These are phyloP conservation scores for Pseudonectria foliicola DNA, from an alignment of 2,329 filamentous ascomycete species.

Conservation along the genomic window DNA sequence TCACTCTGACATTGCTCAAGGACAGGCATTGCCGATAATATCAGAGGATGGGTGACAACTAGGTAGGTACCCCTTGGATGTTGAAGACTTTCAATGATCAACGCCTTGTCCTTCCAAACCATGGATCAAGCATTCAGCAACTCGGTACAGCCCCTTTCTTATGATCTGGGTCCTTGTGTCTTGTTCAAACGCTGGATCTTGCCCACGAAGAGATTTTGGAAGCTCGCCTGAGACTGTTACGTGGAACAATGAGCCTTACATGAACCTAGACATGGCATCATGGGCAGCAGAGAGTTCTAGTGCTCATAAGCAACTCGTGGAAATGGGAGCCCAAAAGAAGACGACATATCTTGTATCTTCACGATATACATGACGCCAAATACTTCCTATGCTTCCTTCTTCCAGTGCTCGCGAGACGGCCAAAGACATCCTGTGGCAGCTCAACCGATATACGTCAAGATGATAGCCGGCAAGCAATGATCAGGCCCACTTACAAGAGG, in stretches of 20 bases:
- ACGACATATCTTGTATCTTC: too few species aligned
- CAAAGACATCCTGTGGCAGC: neutral
- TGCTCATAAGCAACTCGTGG: neutral
- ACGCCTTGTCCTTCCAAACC: too few species aligned
- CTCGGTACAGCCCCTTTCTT: too few species aligned
- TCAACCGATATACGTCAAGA: constrained; percentile 2
- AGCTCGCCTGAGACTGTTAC: neutral
- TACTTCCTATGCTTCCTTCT: constrained; percentile 2
- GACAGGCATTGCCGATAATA: too few species aligned
- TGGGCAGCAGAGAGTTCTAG: neutral
- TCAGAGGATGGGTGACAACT: too few species aligned
- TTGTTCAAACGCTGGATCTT: constrained; percentile 9
- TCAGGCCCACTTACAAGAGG: constrained; percentile 1
- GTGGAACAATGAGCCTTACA: constrained; percentile 4
- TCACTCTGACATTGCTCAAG: too few species aligned
- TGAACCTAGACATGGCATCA: constrained; percentile 3
- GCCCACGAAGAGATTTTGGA: neutral
- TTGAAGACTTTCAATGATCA: too few species aligned
- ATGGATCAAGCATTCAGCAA: too few species aligned
- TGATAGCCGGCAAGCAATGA: constrained; percentile 6
- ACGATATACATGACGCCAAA: too few species aligned
- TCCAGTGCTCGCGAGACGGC: neutral
- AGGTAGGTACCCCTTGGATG: too few species aligned
- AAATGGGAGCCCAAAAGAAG: neutral
- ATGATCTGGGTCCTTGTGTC: too few species aligned